phyloP scores from a whole-genome alignment of 345 rosid genomes.

The Eucalyptus curtisii region DNA sequence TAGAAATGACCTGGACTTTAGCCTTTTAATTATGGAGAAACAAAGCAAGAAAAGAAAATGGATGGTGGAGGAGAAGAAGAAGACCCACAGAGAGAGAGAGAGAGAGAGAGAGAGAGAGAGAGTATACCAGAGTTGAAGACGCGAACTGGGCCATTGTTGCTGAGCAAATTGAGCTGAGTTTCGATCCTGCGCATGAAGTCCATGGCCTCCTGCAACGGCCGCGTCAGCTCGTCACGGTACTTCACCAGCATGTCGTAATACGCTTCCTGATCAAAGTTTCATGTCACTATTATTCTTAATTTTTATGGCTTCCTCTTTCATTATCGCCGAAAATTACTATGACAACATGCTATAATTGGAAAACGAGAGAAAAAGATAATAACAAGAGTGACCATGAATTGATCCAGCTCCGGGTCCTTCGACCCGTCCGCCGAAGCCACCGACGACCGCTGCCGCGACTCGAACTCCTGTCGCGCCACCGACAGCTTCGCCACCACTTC shows the following conservation, averaged over 20 bases:
- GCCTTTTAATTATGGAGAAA: neutral
- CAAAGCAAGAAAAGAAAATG: neutral
- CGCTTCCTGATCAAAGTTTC: slow-evolving; percentile 50
- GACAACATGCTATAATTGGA: neutral
- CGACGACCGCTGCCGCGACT: slow-evolving; percentile 48
- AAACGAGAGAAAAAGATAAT: neutral
- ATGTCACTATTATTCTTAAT: neutral
- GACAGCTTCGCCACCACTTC: slow-evolving; percentile 63
- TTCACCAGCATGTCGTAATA: slow-evolving; percentile 92
- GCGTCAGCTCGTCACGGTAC: slow-evolving; percentile 81
- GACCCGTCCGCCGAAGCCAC: slow-evolving; percentile 19
- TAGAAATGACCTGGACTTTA: neutral
- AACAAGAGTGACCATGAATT: slow-evolving; percentile 62
- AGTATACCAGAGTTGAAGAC: slow-evolving; percentile 66
- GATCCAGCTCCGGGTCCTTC: slow-evolving; percentile 94
- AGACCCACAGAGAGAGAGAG: neutral
- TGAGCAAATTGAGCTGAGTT: slow-evolving; percentile 71
- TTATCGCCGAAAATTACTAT: neutral
- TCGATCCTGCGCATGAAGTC: slow-evolving; percentile 97
- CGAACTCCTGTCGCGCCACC: slow-evolving; percentile 68
- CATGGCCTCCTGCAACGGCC: slow-evolving; percentile 96
- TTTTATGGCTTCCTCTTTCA: neutral
- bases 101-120: neutral
- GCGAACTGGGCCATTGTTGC: slow-evolving; percentile 60
- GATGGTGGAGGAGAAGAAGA: neutral